Percentiles rank a stretch among this genome's conserved stretches.
phyloP scores from a whole-genome alignment of 257 asterid species.

The Solanum chaucha region DNA sequence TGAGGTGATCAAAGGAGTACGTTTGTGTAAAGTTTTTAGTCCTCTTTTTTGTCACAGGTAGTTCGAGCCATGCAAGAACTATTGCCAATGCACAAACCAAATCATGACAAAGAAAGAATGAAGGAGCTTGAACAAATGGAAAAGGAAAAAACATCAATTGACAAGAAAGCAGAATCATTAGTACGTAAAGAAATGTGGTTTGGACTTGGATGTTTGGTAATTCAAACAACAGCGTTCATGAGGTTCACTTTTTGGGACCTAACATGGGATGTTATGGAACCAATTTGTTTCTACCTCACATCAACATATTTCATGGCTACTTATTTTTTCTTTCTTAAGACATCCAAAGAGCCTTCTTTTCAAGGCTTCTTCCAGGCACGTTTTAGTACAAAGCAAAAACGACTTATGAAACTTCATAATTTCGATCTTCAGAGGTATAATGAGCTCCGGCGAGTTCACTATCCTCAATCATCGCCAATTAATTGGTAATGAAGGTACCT shows the following conservation, averaged over 20 bases:
- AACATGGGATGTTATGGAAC: slow-evolving; percentile 81
- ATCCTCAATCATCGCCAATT: neutral
- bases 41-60: neutral
- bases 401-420: slow-evolving; percentile 32
- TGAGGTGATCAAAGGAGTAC: too few species aligned
- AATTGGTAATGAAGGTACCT: neutral
- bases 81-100: neutral
- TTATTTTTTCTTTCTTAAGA: slow-evolving; percentile 43
- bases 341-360: slow-evolving; percentile 47
- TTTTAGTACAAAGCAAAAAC: slow-evolving; percentile 39
- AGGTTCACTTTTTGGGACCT: slow-evolving; percentile 63
- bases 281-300: slow-evolving; percentile 46
- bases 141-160: slow-evolving; percentile 36
- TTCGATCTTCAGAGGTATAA: slow-evolving; percentile 37
- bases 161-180: slow-evolving; percentile 37
- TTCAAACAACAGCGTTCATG: slow-evolving; percentile 34
- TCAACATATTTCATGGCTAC: slow-evolving; percentile 31
- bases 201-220: slow-evolving; percentile 28
- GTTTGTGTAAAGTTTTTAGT: too few species aligned
- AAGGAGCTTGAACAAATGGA: slow-evolving; percentile 33
- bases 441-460: slow-evolving; percentile 11
- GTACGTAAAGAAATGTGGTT: slow-evolving; percentile 47
- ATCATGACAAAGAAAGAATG: slow-evolving; percentile 7
- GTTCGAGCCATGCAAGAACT: slow-evolving; percentile 9
- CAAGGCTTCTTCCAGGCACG: slow-evolving; percentile 49